Conservation (phyloP, 257 asterid genomes). For the Anisodus tanguticus region DNA sequence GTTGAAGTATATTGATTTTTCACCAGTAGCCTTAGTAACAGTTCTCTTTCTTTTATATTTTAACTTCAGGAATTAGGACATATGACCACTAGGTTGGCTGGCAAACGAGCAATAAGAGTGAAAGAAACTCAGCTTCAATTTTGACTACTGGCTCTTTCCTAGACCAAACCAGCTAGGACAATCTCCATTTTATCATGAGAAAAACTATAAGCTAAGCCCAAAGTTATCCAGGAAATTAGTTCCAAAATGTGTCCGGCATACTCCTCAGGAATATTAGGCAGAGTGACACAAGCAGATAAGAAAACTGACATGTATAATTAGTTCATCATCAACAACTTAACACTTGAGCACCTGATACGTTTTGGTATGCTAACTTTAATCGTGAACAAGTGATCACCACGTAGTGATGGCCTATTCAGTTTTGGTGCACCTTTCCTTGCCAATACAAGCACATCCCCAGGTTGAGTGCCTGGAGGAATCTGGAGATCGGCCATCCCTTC, state of each 20-base stretch:
- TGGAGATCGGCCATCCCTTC: slow-evolving; percentile 90
- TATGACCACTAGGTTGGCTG: slow-evolving; percentile 2
- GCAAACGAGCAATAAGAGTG: background rate
- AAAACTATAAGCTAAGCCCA: background rate
- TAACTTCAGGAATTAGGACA: background rate
- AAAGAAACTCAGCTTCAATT: background rate
- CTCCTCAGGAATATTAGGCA: slow-evolving; percentile 13
- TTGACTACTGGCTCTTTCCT: background rate
- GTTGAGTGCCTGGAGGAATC: slow-evolving; percentile 98
- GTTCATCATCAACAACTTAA: slow-evolving; percentile 15
- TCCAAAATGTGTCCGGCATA: background rate
- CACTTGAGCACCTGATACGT: slow-evolving; percentile 67
- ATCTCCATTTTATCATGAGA: background rate
- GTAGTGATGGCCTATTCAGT: slow-evolving; percentile 89
- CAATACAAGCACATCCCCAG: slow-evolving; percentile 96
- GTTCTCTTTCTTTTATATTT: background rate
- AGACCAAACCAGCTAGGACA: background rate
- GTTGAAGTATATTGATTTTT: background rate
- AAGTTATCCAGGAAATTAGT: background rate
- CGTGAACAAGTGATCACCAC: slow-evolving; percentile 94
- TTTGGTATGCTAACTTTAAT: slow-evolving; percentile 91
- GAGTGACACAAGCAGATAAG: background rate
- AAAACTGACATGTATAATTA: background rate
- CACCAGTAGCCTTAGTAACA: background rate
- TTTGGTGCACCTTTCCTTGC: slow-evolving; percentile 97